Percentiles rank a stretch among this genome's conserved stretches.
Evolutionary conservation across 176 grass and related monocot genomes (phyloP).

Genomic region (Avena eriantha): DNA sequence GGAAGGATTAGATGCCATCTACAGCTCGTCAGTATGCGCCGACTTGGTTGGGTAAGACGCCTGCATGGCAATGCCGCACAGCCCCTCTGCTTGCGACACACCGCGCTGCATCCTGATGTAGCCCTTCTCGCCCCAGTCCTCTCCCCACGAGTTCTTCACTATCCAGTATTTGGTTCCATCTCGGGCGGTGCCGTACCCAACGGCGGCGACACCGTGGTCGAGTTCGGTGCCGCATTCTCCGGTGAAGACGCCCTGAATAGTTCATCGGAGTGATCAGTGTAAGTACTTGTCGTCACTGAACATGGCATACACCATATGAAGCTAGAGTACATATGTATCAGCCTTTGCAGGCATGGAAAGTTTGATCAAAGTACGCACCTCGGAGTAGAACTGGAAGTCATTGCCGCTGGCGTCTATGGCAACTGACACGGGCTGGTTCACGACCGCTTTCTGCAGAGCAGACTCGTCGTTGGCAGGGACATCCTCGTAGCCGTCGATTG

Average conservation of each 20-base stretch:
- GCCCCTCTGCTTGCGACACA: constrained; percentile 14
- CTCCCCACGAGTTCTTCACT: constrained; percentile 80
- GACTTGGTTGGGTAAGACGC: constrained; percentile 65
- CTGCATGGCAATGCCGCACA: constrained; percentile 80
- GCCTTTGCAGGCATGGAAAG: background rate
- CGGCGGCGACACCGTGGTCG: constrained; percentile 63
- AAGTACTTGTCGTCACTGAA: background rate
- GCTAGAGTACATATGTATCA: background rate
- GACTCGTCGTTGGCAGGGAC: constrained; percentile 61
- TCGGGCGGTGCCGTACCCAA: constrained; percentile 52
- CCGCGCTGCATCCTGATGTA: constrained; percentile 76
- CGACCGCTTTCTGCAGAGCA: constrained; percentile 63
- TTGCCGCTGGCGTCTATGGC: constrained; percentile 68
- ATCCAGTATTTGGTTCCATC: constrained; percentile 72
- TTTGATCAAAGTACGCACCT: constrained; percentile 56
- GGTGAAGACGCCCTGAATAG: constrained; percentile 72
- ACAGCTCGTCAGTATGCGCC: background rate
- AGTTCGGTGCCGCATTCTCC: constrained; percentile 62
- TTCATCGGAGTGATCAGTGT: background rate
- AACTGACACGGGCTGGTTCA: constrained; percentile 66
- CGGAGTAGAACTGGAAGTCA: constrained; percentile 81
- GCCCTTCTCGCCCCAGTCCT: constrained; percentile 67
- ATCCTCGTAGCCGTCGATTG: constrained; percentile 73
- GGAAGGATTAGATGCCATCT: background rate
- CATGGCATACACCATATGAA: background rate